Evolutionary conservation across 1,284 basidiomycete genomes (phyloP).

Genomic region (Tetrapyrgos nigripes): DNA sequence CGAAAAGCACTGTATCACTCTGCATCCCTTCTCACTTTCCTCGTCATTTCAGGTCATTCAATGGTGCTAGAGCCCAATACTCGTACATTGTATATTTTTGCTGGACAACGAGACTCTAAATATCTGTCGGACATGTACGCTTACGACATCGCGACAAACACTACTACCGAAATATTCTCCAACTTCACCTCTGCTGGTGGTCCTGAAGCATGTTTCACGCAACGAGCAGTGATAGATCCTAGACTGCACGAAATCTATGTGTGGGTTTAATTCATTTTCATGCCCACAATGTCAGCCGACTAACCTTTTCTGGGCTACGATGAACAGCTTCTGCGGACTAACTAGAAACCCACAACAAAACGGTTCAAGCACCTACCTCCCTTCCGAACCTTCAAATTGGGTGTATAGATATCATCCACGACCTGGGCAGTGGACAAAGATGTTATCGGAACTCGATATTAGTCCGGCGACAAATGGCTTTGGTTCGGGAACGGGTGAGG

Average conservation of each 20-base stretch:
- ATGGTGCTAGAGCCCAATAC: conserved; percentile 73
- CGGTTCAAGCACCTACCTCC: conserved; percentile 49
- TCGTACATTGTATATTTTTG: conserved; percentile 71
- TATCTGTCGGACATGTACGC: conserved; percentile 78
- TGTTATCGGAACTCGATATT: conserved; percentile 38
- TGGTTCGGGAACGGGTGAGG: background rate
- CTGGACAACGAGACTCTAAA: conserved; percentile 68
- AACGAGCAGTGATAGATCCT: conserved; percentile 71
- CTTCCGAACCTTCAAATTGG: conserved; percentile 62
- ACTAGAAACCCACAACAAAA: conserved; percentile 49
- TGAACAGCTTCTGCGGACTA: conserved; percentile 69
- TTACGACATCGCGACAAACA: conserved; percentile 65
- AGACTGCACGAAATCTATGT: conserved; percentile 72
- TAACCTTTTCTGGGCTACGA: background rate
- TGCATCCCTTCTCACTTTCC: background rate
- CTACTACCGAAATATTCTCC: conserved; percentile 64
- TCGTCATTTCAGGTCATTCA: conserved; percentile 61
- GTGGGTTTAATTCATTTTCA: conserved; percentile 46
- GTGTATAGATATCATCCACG: conserved; percentile 63
- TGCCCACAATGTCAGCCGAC: conserved; percentile 3
- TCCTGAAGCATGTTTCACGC: conserved; percentile 73
- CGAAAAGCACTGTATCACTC: too few species aligned
- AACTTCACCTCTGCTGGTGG: conserved; percentile 66
- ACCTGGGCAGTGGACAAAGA: conserved; percentile 69
- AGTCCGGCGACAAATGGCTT: background rate